Evolutionary conservation across 1,284 basidiomycete genomes (phyloP).

Genomic region (Cyathus pygmaeus): DNA sequence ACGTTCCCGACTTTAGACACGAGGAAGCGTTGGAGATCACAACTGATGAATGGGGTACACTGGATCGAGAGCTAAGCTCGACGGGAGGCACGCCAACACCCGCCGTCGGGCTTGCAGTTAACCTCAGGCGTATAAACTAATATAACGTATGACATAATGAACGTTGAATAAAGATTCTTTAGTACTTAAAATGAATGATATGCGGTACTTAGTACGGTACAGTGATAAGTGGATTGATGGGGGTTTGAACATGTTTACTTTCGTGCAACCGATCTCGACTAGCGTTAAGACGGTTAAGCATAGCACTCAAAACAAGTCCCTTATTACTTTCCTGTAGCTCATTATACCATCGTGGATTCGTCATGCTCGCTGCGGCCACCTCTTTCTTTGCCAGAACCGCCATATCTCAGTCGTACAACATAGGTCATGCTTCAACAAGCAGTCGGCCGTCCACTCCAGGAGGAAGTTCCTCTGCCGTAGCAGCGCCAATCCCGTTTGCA

Average conservation of each 20-base stretch:
- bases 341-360: not conserved
- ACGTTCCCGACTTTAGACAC: constrained; percentile 51
- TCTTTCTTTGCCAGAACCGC: constrained; percentile 90
- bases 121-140: constrained; percentile 15
- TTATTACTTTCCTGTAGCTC: too few relatives aligned
- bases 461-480: constrained; percentile 54
- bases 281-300: too few relatives aligned
- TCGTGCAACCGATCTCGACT: too few relatives aligned
- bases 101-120: constrained; percentile 47
- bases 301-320: too few relatives aligned
- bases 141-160: too few relatives aligned
- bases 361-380: constrained; percentile 89
- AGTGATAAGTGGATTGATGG: too few relatives aligned
- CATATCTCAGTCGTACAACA: constrained; percentile 86
- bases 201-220: too few relatives aligned
- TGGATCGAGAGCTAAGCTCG: constrained; percentile 49
- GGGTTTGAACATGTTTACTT: too few relatives aligned
- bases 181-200: too few relatives aligned
- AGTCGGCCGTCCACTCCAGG: constrained; percentile 73
- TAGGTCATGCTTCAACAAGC: constrained; percentile 53
- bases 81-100: constrained; percentile 54
- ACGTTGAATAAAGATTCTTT: too few relatives aligned
- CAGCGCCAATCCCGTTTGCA: constrained; percentile 54
- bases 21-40: constrained; percentile 51
- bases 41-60: constrained; percentile 54